Evolutionary conservation across 108 stramenopile species (phyloP).

Genomic region (Skeletonema grethae): DNA sequence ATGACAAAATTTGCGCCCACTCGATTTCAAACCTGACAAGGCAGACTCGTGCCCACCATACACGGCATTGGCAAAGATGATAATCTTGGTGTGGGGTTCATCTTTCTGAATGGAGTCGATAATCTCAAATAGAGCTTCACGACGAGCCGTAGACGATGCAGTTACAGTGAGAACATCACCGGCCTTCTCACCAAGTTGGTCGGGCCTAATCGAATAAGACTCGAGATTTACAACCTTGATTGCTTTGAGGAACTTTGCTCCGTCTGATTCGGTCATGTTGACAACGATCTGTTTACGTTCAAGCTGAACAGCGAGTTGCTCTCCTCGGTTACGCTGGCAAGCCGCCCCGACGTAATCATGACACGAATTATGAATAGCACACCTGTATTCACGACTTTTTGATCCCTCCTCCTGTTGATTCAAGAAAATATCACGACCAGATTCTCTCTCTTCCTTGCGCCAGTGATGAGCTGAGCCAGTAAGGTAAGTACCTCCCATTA

Average conservation of each 20-base stretch:
- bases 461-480: slow-evolving; percentile 38
- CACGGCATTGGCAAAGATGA: slow-evolving; percentile 38
- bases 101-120: slow-evolving; percentile 27
- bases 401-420: slow-evolving; percentile 38
- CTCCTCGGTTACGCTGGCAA: slow-evolving; percentile 28
- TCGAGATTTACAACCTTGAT: slow-evolving; percentile 24
- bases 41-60: slow-evolving; percentile 33
- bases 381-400: slow-evolving; percentile 35
- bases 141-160: slow-evolving; percentile 25
- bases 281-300: slow-evolving; percentile 15
- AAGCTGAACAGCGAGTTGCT: slow-evolving; percentile 15
- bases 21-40: slow-evolving; percentile 21
- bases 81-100: slow-evolving; percentile 40
- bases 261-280: slow-evolving; percentile 30
- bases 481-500: slow-evolving; percentile 69
- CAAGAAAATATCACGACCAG: slow-evolving; percentile 41
- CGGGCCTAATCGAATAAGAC: slow-evolving; percentile 29
- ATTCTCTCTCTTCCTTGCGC: slow-evolving; percentile 38
- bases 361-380: slow-evolving; percentile 20
- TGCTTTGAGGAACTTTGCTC: slow-evolving; percentile 19
- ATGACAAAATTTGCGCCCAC: slow-evolving; percentile 28
- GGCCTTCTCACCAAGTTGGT: slow-evolving; percentile 30
- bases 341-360: slow-evolving; percentile 29
- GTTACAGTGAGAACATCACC: slow-evolving; percentile 28
- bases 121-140: slow-evolving; percentile 21